Conservation (phyloP, 2,329 filamentous ascomycete species). For the Hypoxylon sp. region DNA sequence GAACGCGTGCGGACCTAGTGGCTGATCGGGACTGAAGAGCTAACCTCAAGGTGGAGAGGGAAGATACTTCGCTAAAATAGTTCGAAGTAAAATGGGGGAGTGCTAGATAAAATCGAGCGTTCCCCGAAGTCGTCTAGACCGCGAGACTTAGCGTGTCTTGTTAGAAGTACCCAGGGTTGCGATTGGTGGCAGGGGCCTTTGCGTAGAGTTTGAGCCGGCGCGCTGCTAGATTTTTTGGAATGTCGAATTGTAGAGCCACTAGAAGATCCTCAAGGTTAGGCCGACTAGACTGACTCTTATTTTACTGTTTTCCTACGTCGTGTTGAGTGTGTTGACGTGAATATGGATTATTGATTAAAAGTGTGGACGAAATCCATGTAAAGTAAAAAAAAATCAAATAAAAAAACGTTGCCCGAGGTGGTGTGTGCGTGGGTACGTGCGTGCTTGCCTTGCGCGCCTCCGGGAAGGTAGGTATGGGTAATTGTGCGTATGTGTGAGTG, state of each 20-base stretch:
- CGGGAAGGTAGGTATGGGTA: slow-evolving; percentile 4
- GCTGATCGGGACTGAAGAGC: slow-evolving; percentile 21
- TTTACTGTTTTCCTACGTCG: slow-evolving; percentile 43
- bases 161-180: slow-evolving; percentile 50
- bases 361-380: slow-evolving; percentile 32
- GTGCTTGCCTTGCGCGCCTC: slow-evolving; percentile 22
- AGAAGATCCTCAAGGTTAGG: slow-evolving; percentile 40
- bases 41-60: slow-evolving; percentile 47
- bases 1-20: slow-evolving; percentile 40
- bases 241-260: slow-evolving; percentile 49
- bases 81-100: slow-evolving; percentile 46
- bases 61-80: slow-evolving; percentile 51
- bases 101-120: slow-evolving; percentile 45
- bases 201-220: slow-evolving; percentile 48
- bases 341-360: slow-evolving; percentile 17
- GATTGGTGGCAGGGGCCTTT: slow-evolving; percentile 48
- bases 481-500: slow-evolving; percentile 2
- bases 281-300: slow-evolving; percentile 53
- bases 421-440: slow-evolving; percentile 19
- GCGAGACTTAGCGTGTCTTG: slow-evolving; percentile 47
- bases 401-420: background rate
- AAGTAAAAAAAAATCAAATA: background rate
- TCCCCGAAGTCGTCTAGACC: slow-evolving; percentile 52
- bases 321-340: slow-evolving; percentile 19
- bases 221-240: slow-evolving; percentile 49